Conservation (phyloP, 2,329 filamentous ascomycete species). For the Sphaerulina populicola region DNA sequence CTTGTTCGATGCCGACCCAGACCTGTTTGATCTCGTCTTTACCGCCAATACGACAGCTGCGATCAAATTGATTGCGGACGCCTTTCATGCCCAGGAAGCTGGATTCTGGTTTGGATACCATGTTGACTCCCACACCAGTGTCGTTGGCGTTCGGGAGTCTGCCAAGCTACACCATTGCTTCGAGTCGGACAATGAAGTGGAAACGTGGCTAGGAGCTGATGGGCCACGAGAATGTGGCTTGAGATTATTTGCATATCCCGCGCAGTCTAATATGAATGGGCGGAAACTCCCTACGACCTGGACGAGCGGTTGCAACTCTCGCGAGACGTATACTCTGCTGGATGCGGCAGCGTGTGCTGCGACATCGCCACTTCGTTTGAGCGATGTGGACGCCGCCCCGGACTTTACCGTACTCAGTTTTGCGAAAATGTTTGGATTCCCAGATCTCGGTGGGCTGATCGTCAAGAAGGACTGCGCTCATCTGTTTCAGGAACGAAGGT, state of each 20-base stretch:
- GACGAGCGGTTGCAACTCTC: constrained; percentile 31
- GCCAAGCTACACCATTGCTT: constrained; percentile 60
- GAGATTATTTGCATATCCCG: constrained; percentile 68
- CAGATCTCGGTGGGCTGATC: constrained; percentile 77
- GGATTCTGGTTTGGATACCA: constrained; percentile 83
- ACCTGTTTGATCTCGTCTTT: constrained; percentile 79
- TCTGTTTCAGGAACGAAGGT: constrained; percentile 57
- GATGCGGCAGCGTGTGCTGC: constrained; percentile 77
- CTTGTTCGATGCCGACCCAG: constrained; percentile 74
- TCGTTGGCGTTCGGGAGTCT: constrained; percentile 65
- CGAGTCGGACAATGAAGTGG: constrained; percentile 52
- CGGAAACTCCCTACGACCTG: constrained; percentile 64
- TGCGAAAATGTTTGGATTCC: constrained; percentile 98
- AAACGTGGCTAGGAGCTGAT: constrained; percentile 50
- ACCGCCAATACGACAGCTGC: constrained; percentile 87
- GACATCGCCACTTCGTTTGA: constrained; percentile 66
- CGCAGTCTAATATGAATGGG: constrained; percentile 90
- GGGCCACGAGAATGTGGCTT: constrained; percentile 29
- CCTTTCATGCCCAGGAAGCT: constrained; percentile 55
- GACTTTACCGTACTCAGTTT: constrained; percentile 85
- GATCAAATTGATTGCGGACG: constrained; percentile 77
- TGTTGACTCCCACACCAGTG: constrained; percentile 72
- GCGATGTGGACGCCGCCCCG: constrained; percentile 53
- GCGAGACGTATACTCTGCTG: constrained; percentile 55
- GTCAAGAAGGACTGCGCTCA: constrained; percentile 62